Evolutionary conservation across 768 basidiomycete species (phyloP).

Genomic region (Kondoa malvinella): DNA sequence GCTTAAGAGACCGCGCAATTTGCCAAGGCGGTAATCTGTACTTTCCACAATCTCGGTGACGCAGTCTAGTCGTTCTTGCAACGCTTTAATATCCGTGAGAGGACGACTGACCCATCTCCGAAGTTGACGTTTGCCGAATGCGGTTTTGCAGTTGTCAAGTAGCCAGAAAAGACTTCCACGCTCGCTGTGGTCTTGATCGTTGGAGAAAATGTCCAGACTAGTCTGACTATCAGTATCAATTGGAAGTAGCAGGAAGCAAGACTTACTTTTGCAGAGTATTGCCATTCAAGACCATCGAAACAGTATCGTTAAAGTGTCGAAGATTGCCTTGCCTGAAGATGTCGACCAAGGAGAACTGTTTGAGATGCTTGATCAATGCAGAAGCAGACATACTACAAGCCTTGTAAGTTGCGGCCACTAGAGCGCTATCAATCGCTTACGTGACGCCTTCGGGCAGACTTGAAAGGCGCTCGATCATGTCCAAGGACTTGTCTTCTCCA

Average conservation of each 20-base stretch:
- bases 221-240: no score
- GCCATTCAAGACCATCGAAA: conserved; percentile 72
- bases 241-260: no score
- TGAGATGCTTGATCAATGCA: conserved; percentile 25
- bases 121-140: conserved; percentile 69
- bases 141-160: conserved; percentile 69
- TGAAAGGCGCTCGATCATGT: not conserved
- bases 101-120: conserved; percentile 75
- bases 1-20: conserved; percentile 46
- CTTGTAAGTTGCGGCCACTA: not conserved
- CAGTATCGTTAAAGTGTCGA: conserved; percentile 46
- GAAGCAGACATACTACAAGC: not conserved
- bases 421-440: not conserved
- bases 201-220: conserved; percentile 78
- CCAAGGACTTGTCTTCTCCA: not conserved
- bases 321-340: not conserved
- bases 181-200: conserved; percentile 59
- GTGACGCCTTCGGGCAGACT: not conserved
- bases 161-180: conserved; percentile 68
- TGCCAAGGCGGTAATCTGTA: conserved; percentile 9
- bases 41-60: conserved; percentile 53
- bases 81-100: conserved; percentile 47
- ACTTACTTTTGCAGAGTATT: conserved; percentile 81
- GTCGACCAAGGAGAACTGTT: conserved; percentile 6
- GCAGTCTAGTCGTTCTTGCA: conserved; percentile 63